Evolutionary conservation across 1,284 basidiomycete genomes (phyloP).

Genomic region (Rugiboletus extremiorientalis): DNA sequence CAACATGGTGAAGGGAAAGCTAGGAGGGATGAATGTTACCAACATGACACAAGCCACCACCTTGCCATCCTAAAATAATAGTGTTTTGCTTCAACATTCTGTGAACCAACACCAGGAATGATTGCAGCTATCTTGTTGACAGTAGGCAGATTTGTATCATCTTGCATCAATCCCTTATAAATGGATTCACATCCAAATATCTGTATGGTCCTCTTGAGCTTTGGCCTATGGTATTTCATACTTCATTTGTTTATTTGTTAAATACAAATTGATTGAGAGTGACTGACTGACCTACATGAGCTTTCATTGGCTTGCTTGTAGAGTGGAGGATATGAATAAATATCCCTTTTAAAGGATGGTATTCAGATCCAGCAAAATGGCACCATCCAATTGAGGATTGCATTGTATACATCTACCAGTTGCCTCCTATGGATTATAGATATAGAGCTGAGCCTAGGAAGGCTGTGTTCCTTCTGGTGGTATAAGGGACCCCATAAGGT

Average conservation of each 20-base stretch:
- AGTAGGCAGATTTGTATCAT: conserved; percentile 31
- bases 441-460: not conserved
- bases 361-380: too few relatives aligned
- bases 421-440: too few relatives aligned
- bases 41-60: conserved; percentile 32
- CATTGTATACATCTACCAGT: too few relatives aligned
- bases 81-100: not conserved
- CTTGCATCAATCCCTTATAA: conserved; percentile 10
- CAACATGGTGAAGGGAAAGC: conserved; percentile 38
- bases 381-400: too few relatives aligned
- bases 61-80: conserved; percentile 11
- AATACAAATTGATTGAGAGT: too few relatives aligned
- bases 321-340: too few relatives aligned
- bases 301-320: too few relatives aligned
- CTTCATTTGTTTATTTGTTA: too few relatives aligned
- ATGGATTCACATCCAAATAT: conserved; percentile 2
- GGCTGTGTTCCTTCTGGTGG: conserved; percentile 13
- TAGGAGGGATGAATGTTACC: conserved; percentile 39
- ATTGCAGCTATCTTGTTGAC: conserved; percentile 29
- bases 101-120: conserved; percentile 23
- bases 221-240: too few relatives aligned
- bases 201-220: conserved; percentile 4
- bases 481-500: conserved; percentile 34
- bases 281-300: too few relatives aligned
- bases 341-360: too few relatives aligned